Conservation (phyloP, 2,329 filamentous ascomycete genomes). For the Phoma herbarum region DNA sequence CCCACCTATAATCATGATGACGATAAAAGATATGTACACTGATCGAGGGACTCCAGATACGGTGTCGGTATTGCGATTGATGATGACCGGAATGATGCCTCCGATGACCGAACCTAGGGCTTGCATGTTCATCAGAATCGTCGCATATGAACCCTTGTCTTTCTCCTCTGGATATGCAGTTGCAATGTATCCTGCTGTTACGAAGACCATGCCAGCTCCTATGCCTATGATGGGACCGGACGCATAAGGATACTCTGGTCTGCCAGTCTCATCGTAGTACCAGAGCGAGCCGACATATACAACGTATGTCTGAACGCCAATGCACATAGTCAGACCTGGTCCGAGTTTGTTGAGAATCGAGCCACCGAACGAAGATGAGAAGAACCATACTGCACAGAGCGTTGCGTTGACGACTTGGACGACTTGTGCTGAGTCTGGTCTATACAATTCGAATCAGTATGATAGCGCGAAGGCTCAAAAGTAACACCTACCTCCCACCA, state of each 20-base stretch:
- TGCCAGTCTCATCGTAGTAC: neutral
- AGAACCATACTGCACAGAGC: slow-evolving; percentile 47
- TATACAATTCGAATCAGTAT: neutral
- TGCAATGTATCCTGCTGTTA: slow-evolving; percentile 43
- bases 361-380: slow-evolving; percentile 44
- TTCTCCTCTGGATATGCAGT: slow-evolving; percentile 45
- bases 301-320: neutral
- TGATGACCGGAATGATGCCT: neutral
- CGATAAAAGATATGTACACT: neutral
- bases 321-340: neutral
- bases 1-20: neutral
- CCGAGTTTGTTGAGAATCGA: slow-evolving; percentile 27
- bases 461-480: neutral
- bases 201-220: slow-evolving; percentile 46
- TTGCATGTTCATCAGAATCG: neutral
- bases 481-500: neutral
- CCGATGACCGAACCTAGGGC: neutral
- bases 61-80: neutral
- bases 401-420: slow-evolving; percentile 46
- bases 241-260: slow-evolving; percentile 36
- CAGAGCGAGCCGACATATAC: neutral
- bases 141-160: neutral
- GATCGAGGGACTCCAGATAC: neutral
- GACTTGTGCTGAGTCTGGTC: slow-evolving; percentile 32
- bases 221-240: slow-evolving; percentile 45